Evolutionary conservation across 2,329 filamentous ascomycete genomes (phyloP).

Genomic region (Alternaria brassicae): DNA sequence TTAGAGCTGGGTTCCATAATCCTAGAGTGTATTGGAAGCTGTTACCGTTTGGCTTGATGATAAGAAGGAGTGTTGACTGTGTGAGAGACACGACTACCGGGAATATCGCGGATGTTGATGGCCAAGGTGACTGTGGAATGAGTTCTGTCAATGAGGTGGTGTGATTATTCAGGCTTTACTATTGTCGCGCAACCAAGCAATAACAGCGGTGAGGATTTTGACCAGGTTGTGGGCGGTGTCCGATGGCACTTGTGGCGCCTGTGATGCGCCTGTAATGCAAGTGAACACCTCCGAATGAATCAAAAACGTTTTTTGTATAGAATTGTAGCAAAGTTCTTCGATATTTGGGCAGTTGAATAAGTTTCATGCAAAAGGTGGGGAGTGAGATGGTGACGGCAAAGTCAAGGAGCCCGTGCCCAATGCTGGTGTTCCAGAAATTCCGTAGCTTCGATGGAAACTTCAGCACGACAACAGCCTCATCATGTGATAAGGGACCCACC

Average conservation of each 20-base stretch:
- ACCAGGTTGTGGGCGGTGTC: conserved; percentile 9
- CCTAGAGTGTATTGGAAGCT: not conserved
- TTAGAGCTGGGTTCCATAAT: conserved; percentile 15
- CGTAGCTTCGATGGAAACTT: conserved; percentile 14
- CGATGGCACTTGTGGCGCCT: conserved; percentile 4
- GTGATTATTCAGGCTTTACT: not conserved
- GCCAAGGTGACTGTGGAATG: not conserved
- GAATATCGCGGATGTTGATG: not conserved
- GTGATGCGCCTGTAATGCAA: conserved; percentile 1
- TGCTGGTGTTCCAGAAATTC: conserved; percentile 17
- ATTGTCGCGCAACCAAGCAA: conserved; percentile 10
- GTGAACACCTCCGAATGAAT: not conserved
- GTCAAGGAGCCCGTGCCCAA: conserved; percentile 15
- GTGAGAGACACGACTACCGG: not conserved
- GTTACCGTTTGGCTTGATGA: not conserved
- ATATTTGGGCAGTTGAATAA: not conserved
- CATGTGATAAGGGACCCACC: conserved; percentile 11
- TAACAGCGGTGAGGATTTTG: conserved; percentile 16
- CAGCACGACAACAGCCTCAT: conserved; percentile 10
- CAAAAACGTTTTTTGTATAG: not conserved
- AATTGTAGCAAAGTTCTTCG: not conserved
- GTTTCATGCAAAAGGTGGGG: conserved; percentile 5
- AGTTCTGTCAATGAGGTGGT: not conserved
- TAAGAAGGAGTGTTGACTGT: not conserved
- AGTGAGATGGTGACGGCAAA: conserved; percentile 8